Percentiles rank a stretch among this genome's conserved stretches.
phyloP scores from a whole-genome alignment of 2,329 filamentous ascomycete genomes.

The Cercospora sp. region DNA sequence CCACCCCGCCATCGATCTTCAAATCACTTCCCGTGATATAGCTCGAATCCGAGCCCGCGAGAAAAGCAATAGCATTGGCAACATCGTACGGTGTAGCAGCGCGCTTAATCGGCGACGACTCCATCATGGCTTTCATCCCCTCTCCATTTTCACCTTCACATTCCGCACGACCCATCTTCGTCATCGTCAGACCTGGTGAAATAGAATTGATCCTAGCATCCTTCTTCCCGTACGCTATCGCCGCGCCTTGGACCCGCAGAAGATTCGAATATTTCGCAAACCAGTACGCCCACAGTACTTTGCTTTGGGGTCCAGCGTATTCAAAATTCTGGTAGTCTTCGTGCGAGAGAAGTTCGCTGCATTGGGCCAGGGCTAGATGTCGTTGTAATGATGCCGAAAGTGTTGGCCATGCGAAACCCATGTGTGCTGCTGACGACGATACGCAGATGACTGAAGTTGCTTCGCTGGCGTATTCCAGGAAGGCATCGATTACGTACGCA shows the following conservation, averaged over 20 bases:
- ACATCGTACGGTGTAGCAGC: slow-evolving; percentile 16
- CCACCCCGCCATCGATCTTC: slow-evolving; percentile 15
- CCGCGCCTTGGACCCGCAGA: slow-evolving; percentile 13
- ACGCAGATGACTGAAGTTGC: slow-evolving; percentile 9
- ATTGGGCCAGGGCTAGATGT: slow-evolving; percentile 4
- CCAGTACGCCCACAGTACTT: slow-evolving; percentile 1
- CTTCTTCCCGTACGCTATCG: slow-evolving; percentile 9
- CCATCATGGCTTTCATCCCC: neutral
- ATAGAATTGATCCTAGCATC: slow-evolving; percentile 18
- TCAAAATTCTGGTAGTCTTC: neutral
- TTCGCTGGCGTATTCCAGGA: neutral
- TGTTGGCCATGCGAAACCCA: neutral
- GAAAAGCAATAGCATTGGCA: slow-evolving; percentile 11
- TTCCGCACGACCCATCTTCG: slow-evolving; percentile 14
- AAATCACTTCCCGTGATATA: slow-evolving; percentile 18
- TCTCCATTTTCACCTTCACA: neutral
- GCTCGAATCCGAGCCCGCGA: neutral
- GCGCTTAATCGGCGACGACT: neutral
- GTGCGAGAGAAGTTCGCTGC: neutral
- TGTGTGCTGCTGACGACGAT: slow-evolving; percentile 14
- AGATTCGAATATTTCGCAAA: slow-evolving; percentile 17
- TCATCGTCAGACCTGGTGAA: slow-evolving; percentile 15
- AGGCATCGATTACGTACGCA: slow-evolving; percentile 16
- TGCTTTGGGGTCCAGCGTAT: neutral
- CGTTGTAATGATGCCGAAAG: neutral